Base-by-base conservation (phyloP, 768 basidiomycete genomes). In the Grammothele lineata region DNA sequence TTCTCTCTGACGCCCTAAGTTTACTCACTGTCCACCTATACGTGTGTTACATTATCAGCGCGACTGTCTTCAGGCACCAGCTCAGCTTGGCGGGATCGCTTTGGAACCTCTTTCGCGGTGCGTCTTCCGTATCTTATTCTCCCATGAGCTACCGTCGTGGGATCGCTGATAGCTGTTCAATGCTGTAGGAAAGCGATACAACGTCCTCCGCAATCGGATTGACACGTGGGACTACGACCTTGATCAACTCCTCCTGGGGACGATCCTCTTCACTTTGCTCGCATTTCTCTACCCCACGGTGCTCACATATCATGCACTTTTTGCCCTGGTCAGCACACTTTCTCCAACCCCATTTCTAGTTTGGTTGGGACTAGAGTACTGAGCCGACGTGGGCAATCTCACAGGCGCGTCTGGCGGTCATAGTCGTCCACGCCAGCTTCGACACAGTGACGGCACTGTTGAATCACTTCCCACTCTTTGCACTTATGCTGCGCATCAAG, bases 161-260 rank as follows among this genome's bases (percentile, higher is more conserved):
- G n/a, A n/a, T n/a, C n/a, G n/a, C n/a, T n/a, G n/a, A n/a, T n/a
- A n/a, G n/a, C n/a, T n/a, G n/a, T n/a, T n/a, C n/a, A n/a, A n/a
- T n/a, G n/a, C 0, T 18, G 15, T 53, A 94, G 93, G 95, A 0
- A 97, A 90, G 66, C 77, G 92, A 38, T 85, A 80, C 59, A 98
- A 98, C 61, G 80, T 84, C 8, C 70, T 99, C 5, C 81, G 94
- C 25, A 78, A 86, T 43, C 81, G 94, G n/a, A 85, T 83, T 3
- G 96, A 98, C 59, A 78, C 85, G 0, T 92, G 89, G 80, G 78
- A 85, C 46, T 98, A 96, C 57, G 89, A 92, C 43, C 74, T 93
- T 22, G 95, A 98, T 63, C 92, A 97, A 61, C 77, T 98, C 2
- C 72, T 98, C n/a, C 85, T 97, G 27, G 95, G 95, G 4, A 94